Conservation (phyloP, 495 filamentous ascomycete species). For the Penicillium waksmanii region DNA sequence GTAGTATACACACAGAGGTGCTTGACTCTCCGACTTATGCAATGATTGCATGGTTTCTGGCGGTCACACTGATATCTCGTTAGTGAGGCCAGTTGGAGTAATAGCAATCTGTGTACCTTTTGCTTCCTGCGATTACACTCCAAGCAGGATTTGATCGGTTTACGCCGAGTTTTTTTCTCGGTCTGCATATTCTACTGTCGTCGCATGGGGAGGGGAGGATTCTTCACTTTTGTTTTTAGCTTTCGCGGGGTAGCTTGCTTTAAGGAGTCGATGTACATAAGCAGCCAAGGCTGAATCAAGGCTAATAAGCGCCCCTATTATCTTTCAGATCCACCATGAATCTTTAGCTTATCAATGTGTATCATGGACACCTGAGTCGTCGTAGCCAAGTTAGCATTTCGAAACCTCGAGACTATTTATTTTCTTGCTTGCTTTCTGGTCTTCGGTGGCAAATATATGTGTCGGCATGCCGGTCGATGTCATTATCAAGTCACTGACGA, state of each 20-base stretch:
- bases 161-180: slow-evolving; percentile 3
- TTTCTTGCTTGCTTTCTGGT: not conserved
- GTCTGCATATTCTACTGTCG: not conserved
- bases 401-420: not conserved
- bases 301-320: not conserved
- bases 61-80: not conserved
- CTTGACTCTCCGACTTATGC: not conserved
- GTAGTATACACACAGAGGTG: slow-evolving; percentile 3
- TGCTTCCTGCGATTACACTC: slow-evolving; percentile 7
- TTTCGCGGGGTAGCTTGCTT: slow-evolving; percentile 3
- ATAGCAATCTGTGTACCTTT: not conserved
- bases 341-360: not conserved
- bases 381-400: too few species aligned
- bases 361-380: too few species aligned
- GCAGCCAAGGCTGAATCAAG: not conserved
- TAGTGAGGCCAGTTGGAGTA: not conserved
- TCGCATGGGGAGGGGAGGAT: not conserved
- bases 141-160: slow-evolving; percentile 3
- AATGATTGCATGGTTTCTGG: slow-evolving; percentile 4
- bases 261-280: not conserved
- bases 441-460: not conserved
- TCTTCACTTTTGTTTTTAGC: slow-evolving; percentile 3
- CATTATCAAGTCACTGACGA: not conserved
- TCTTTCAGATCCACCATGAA: not conserved
- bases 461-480: not conserved